Conservation (phyloP, 2,329 filamentous ascomycete genomes). For the Microcyclosporella mali region DNA sequence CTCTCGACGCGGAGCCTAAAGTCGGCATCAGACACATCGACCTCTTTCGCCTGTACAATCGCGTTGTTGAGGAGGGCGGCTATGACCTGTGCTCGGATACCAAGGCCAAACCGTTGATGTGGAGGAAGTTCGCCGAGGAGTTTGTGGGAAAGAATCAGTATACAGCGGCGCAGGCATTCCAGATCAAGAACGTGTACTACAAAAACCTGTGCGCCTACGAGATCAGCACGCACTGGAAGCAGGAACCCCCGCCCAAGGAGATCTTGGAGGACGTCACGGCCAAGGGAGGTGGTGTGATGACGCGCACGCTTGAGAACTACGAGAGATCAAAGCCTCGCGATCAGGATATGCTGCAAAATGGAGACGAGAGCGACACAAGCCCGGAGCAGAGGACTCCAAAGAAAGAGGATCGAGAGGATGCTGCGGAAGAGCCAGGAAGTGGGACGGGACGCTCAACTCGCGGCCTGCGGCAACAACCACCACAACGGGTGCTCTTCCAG, state of each 20-base stretch:
- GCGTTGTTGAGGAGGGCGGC: conserved; percentile 69
- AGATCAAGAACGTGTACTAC: conserved; percentile 82
- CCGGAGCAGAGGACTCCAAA: conserved; percentile 46
- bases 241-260: conserved; percentile 78
- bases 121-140: conserved; percentile 71
- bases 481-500: conserved; percentile 77
- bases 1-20: conserved; percentile 73
- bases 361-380: conserved; percentile 46
- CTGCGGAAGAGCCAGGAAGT: conserved; percentile 45
- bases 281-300: conserved; percentile 74
- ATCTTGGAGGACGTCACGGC: conserved; percentile 76
- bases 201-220: conserved; percentile 80
- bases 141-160: conserved; percentile 70
- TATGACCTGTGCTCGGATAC: conserved; percentile 69
- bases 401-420: conserved; percentile 42
- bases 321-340: conserved; percentile 45
- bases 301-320: conserved; percentile 72
- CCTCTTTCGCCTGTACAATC: conserved; percentile 69
- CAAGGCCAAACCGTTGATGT: conserved; percentile 73
- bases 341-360: conserved; percentile 44
- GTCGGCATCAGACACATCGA: conserved; percentile 72
- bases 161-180: conserved; percentile 75
- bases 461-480: conserved; percentile 64
- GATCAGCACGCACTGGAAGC: conserved; percentile 68
- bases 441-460: conserved; percentile 30